Evolutionary conservation across 345 rosid genomes (phyloP).

Genomic region (Murraya paniculata): DNA sequence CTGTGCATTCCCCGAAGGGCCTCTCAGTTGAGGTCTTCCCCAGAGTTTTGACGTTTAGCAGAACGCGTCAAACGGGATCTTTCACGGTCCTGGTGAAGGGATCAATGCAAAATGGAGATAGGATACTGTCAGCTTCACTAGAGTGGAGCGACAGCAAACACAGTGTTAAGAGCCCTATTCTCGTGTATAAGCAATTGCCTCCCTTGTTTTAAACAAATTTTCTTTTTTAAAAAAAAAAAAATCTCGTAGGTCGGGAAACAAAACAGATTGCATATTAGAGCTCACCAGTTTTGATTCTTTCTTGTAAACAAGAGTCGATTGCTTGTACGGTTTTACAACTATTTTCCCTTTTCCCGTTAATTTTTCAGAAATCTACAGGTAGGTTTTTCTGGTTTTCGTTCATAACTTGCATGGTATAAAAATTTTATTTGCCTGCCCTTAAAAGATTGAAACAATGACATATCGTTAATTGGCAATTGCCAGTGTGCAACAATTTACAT

Average conservation of each 20-base stretch:
- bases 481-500: too few species aligned
- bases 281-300: neutral
- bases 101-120: conserved; percentile 12
- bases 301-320: neutral
- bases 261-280: neutral
- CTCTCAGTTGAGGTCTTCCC: conserved; percentile 54
- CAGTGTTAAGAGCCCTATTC: conserved; percentile 53
- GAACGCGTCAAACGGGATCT: conserved; percentile 24
- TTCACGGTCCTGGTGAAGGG: conserved; percentile 65
- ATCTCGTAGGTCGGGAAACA: neutral
- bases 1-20: conserved; percentile 44
- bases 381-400: neutral
- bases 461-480: too few species aligned
- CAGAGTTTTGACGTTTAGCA: conserved; percentile 33
- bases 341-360: neutral
- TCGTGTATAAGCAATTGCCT: conserved; percentile 25
- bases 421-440: too few species aligned
- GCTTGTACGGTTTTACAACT: neutral
- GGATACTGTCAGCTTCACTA: conserved; percentile 45
- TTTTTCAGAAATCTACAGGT: neutral
- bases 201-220: neutral
- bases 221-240: too few species aligned
- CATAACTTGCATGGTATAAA: too few species aligned
- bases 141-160: conserved; percentile 64
- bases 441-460: too few species aligned